Base-by-base conservation (phyloP, 73 alveolate species). In the Uronychia setigera region DNA sequence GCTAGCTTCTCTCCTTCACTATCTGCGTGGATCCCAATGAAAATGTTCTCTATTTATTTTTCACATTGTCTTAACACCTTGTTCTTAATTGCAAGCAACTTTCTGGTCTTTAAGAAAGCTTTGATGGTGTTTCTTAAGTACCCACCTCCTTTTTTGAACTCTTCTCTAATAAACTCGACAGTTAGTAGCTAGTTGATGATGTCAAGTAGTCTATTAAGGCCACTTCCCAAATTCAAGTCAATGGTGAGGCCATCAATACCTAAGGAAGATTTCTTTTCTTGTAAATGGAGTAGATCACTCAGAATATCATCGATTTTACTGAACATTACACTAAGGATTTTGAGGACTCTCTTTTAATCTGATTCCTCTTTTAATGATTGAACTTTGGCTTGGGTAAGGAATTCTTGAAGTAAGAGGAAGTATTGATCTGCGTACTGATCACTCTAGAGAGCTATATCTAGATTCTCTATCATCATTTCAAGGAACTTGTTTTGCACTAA, bases 51-150 rank as follows among this genome's bases (percentile, higher is more conserved):
- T 19, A 88, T 57, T 33, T 83, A 78, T 27, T 35, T 78, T 74
- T 88, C 92, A 59, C 94, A 60, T 28, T 83, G 78, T 33, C 46
- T 26, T 1, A 88, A 46, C 13, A 84, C 83, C 81, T 88, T 88
- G 34, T 88, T 88, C 82, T 84, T 88, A 13, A 67, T 60, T 13
- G 82, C 57, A 27, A 81, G 80, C 27, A 88, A 46, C 60, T 88
- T 88, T 78, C 94, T 82, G 30, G 82, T 79, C 33, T 88, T 88
- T 13, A 88, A 32, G 86, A 82, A 88, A 29, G 91, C 58, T 32
- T 78, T 88, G 1, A 88, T 88, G 35, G 82, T 46, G 19, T 46
- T 46, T 19, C 67, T 46, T 5, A 46, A 19, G 19, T 46, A 46
- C n/a, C 67, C 67, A 11, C 67, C 67, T 46, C 67, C 67, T 46